Conservation (phyloP, 495 filamentous ascomycete species). For the Penicillium cinerascens region DNA sequence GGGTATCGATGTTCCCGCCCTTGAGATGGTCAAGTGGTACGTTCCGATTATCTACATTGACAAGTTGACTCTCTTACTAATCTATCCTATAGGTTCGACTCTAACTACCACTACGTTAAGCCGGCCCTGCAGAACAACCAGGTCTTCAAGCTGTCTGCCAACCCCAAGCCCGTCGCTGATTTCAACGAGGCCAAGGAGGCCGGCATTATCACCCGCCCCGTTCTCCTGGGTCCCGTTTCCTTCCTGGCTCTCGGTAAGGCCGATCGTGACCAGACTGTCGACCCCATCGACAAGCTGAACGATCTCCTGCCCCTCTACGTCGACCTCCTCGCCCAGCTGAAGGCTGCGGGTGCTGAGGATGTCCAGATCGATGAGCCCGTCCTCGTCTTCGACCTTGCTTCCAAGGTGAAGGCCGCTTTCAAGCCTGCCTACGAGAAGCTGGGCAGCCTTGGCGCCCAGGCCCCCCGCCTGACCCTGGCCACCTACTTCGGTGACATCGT, state of each 20-base stretch:
- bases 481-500: constrained; percentile 99
- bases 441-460: constrained; percentile 65
- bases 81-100: constrained; percentile 66
- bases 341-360: constrained; percentile 86
- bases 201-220: constrained; percentile 87
- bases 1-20: constrained; percentile 78
- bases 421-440: constrained; percentile 94
- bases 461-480: constrained; percentile 78
- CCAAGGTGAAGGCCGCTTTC: constrained; percentile 92
- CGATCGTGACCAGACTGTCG: constrained; percentile 85
- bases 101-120: constrained; percentile 99
- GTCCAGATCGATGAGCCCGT: constrained; percentile 98
- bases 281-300: constrained; percentile 87
- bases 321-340: constrained; percentile 84
- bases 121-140: constrained; percentile 95
- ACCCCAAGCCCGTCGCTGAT: constrained; percentile 90
- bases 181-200: constrained; percentile 97
- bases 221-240: constrained; percentile 91
- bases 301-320: constrained; percentile 90
- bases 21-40: constrained; percentile 97
- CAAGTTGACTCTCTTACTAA: not conserved
- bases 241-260: constrained; percentile 96
- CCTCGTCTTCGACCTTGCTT: constrained; percentile 85
- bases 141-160: constrained; percentile 78
- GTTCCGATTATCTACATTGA: not conserved